Conservation (phyloP, 2,329 filamentous ascomycete genomes). For the Pseudogymnoascus sp. region DNA sequence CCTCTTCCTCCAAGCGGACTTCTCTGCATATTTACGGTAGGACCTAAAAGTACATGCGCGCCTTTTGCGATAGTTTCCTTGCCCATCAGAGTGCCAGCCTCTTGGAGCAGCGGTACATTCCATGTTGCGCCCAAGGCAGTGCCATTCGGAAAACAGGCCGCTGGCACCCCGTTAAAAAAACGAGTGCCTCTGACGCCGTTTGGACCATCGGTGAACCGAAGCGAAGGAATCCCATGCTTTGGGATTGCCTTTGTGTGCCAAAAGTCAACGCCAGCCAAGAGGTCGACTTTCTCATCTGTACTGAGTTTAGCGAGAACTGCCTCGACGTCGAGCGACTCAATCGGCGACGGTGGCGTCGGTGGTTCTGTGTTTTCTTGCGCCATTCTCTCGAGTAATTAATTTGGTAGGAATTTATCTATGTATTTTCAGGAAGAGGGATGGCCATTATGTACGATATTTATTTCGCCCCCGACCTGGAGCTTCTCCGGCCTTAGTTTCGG, state of each 20-base stretch:
- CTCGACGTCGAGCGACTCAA: conserved; percentile 37
- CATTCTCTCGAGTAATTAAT: background rate
- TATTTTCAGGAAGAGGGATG: background rate
- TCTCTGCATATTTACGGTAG: conserved; percentile 44
- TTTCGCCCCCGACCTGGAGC: background rate
- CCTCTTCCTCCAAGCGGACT: conserved; percentile 38
- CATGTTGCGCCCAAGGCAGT: conserved; percentile 51
- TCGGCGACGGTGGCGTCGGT: conserved; percentile 12
- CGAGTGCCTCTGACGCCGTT: conserved; percentile 26
- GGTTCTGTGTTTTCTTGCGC: conserved; percentile 9
- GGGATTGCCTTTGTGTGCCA: conserved; percentile 26
- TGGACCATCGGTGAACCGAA: conserved; percentile 26
- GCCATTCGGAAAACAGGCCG: conserved; percentile 34
- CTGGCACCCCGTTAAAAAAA: conserved; percentile 32
- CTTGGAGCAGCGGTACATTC: conserved; percentile 53
- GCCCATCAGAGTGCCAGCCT: conserved; percentile 47
- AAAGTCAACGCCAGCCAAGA: conserved; percentile 32
- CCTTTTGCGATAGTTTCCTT: conserved; percentile 58
- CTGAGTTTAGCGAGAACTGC: conserved; percentile 43
- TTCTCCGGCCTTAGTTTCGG: conserved; percentile 8
- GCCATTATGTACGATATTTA: background rate
- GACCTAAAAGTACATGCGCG: conserved; percentile 62
- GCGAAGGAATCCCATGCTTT: conserved; percentile 20
- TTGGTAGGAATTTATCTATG: background rate
- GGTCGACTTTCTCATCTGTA: conserved; percentile 41